phyloP scores from a whole-genome alignment of 2,329 filamentous ascomycete species.

The Monilinia laxa region DNA sequence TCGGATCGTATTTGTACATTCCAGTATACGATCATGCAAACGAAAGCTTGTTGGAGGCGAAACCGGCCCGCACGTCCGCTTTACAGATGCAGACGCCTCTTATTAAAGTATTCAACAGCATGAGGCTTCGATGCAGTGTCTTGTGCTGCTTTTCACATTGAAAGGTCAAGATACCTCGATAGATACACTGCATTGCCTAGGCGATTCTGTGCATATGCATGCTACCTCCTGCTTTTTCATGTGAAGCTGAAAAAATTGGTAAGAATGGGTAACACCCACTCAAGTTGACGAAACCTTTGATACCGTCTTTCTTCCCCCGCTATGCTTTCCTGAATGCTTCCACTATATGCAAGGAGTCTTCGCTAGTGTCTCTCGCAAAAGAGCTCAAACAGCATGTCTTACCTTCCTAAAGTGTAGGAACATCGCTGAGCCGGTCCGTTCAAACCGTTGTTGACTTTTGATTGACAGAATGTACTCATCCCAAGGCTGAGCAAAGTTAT shows the following conservation, averaged over 20 bases:
- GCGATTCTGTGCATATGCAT: conserved; percentile 13
- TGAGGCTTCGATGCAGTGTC: background rate
- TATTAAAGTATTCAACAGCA: conserved; percentile 12
- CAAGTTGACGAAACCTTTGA: background rate
- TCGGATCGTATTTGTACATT: conserved; percentile 13
- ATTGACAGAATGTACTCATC: conserved; percentile 1
- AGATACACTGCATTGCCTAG: conserved; percentile 11
- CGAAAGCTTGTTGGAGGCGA: conserved; percentile 23
- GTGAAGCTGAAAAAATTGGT: conserved; percentile 5
- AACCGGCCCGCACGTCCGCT: conserved; percentile 27
- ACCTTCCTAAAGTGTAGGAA: conserved; percentile 16
- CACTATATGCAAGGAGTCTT: background rate
- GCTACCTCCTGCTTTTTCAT: conserved; percentile 10
- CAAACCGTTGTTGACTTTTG: conserved; percentile 28
- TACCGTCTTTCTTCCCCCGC: background rate
- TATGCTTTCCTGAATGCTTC: conserved; percentile 1
- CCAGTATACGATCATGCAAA: conserved; percentile 7
- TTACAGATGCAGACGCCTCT: conserved; percentile 13
- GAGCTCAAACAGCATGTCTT: background rate
- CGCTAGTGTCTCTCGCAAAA: background rate
- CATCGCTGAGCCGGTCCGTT: conserved; percentile 36
- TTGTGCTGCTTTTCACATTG: background rate
- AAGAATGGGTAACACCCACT: background rate
- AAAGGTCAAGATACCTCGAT: conserved; percentile 3
- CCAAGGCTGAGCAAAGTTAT: conserved; percentile 10